Percentiles rank a stretch among this genome's conserved stretches.
Evolutionary conservation across 2,329 filamentous ascomycete species (phyloP).

Genomic region (Colletotrichum chrysophilum): DNA sequence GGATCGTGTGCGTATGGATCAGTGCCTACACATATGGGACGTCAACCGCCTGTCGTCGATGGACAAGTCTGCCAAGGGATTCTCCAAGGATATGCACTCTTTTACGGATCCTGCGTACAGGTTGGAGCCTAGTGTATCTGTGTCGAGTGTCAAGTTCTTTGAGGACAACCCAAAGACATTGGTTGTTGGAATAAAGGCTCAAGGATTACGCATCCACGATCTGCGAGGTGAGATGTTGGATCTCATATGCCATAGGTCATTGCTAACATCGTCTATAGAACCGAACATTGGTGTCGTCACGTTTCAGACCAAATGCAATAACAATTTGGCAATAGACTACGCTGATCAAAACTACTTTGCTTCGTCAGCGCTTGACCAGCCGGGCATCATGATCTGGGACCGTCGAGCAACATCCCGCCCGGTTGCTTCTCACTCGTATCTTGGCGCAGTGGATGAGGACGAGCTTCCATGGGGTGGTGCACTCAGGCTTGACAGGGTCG

Average conservation of each 20-base stretch:
- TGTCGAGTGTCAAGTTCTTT: constrained; percentile 85
- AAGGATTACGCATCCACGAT: constrained; percentile 79
- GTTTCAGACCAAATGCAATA: constrained; percentile 72
- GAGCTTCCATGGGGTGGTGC: constrained; percentile 68
- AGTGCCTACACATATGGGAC: constrained; percentile 84
- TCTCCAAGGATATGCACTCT: constrained; percentile 51
- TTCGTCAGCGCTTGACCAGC: constrained; percentile 77
- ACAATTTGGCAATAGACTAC: constrained; percentile 79
- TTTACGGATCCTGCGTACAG: constrained; percentile 63
- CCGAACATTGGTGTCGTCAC: constrained; percentile 54
- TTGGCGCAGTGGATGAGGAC: constrained; percentile 64
- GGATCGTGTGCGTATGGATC: constrained; percentile 81
- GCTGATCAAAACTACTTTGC: constrained; percentile 84
- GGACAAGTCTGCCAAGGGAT: constrained; percentile 53
- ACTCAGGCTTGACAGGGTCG: constrained; percentile 61
- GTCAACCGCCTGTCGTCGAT: constrained; percentile 65
- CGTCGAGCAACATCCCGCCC: constrained; percentile 64
- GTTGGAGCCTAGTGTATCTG: constrained; percentile 71
- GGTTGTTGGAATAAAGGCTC: constrained; percentile 76
- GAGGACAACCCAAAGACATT: constrained; percentile 77
- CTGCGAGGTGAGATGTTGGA: constrained; percentile 63
- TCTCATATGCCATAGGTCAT: constrained; percentile 17
- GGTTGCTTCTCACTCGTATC: constrained; percentile 58
- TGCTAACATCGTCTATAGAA: constrained; percentile 39
- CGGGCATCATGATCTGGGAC: constrained; percentile 80